Evolutionary conservation across 1,139 yeast species (phyloP), one percentile per base, ranked within the genome.

Genomic region (Hyphopichia wangnamkhiaoensis): DNA sequence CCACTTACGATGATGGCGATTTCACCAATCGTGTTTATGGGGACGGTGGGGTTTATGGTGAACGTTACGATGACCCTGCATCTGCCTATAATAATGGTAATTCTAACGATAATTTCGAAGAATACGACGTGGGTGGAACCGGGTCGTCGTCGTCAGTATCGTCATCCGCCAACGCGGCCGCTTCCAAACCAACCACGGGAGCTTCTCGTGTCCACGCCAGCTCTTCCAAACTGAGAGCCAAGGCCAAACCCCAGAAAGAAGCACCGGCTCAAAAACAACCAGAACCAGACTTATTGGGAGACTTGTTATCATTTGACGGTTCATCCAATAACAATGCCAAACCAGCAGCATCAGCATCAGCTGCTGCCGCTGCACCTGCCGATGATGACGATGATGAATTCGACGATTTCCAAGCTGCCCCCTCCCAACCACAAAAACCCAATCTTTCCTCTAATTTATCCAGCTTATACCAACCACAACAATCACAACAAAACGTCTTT

Each of bases 381-480:
- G 81, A 71, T 16, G 86, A 81, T 31, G 89, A 82, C 33, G 95
- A 85, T 48, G 97, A 90, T 52, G 98, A 91, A 31, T 91, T 91
- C 63, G 96, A 88, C 49, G 98, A 93, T 51, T 91, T 91, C 75
- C 97, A 91, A 63, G 81, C 87, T 39, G 95, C 96, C 4, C 77
- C 76, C 17, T 41, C 79, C 59, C 71, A 49, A 47, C 62, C 56
- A 33, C 60, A 51, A 41, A 59, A 56, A 42, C 65, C 55, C 17
- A 58, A 49, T 34, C 53, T 62, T 31, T 45, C 71, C n/a, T 63
- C 53, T 50, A 66, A 64, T 49, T 61, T 74, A 40, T 63, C 76
- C 34, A 68, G 61, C 55, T 63, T 76, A 44, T 67, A 68, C 47
- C 67, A 49, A 34, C 57, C 48, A 33, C 59, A 51, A 38, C 59